Percentiles rank a stretch among this genome's conserved stretches.
These are phyloP conservation scores for Penicillium sclerotigenum DNA, from an alignment of 2,329 filamentous ascomycete genomes.

Conservation along the genomic window DNA sequence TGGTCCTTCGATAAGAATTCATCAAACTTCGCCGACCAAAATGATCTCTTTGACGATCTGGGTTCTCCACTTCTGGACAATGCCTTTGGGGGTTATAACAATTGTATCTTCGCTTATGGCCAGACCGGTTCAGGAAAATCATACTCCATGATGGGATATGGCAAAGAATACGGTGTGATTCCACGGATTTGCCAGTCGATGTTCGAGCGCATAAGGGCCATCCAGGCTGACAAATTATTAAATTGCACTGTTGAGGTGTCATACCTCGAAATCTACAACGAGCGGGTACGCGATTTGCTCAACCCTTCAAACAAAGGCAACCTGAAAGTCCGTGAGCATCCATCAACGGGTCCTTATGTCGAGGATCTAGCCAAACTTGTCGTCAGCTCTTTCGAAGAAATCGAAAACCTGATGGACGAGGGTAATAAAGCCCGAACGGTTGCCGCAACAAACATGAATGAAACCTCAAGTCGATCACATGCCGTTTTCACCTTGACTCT, in stretches of 20 bases:
- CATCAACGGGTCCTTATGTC: constrained; percentile 94
- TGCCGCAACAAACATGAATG: constrained; percentile 99
- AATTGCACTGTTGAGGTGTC: constrained; percentile 95
- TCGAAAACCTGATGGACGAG: constrained; percentile 97
- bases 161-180: constrained; percentile 91
- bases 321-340: constrained; percentile 94
- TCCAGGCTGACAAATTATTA: constrained; percentile 71
- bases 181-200: constrained; percentile 96
- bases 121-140: constrained; percentile 98
- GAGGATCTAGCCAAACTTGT: constrained; percentile 95
- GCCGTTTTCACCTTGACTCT: constrained; percentile 96
- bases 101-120: constrained; percentile 98
- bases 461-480: constrained; percentile 96
- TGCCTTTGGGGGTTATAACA: constrained; percentile 98
- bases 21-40: constrained; percentile 81
- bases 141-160: constrained; percentile 99
- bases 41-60: constrained; percentile 81
- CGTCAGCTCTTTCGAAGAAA: constrained; percentile 89
- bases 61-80: constrained; percentile 91
- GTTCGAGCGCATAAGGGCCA: constrained; percentile 77
- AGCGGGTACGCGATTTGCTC: constrained; percentile 89
- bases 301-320: constrained; percentile 96
- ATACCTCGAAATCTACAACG: constrained; percentile 99
- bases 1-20: constrained; percentile 92
- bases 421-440: constrained; percentile 98